Evolutionary conservation across 192 early-diverging fungal genomes (phyloP), one percentile per base, ranked within the genome.

Genomic region (Linnemannia exigua): DNA sequence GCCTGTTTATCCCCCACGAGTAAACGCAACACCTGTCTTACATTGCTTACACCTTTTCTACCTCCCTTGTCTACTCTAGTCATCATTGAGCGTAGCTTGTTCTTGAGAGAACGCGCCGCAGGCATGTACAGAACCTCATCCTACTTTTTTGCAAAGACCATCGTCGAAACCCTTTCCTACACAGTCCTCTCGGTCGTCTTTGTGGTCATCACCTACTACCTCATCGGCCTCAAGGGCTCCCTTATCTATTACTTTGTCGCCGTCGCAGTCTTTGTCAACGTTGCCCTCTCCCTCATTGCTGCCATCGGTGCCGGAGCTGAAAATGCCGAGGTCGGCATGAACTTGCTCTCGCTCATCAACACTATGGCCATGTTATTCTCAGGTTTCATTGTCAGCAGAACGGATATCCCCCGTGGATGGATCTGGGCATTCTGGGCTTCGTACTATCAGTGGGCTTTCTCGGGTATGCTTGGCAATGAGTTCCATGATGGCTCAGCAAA

Each of bases 351-450:
- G 47, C 90, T 98, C 38, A 70, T 97, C 36, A 94, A 94, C 33
- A 95, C 92, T 5, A 91, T 98, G 71, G 90, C 95, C 37, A 96
- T 98, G 86, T 87, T 98, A 36, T 98, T 97, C 90, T 90, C 89
- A 6, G 83, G 83, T 74, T 85, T 85, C 46, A 76, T 85, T 35
- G 83, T 85, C n/a, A 79, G 77, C 70, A 66, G 83, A 7, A 75
- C 68, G 1, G 83, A 85, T 54, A 79, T 85, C 51, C 83, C 83
- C 7, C 72, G 77, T 4, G 83, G 83, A 7, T 85, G 83, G 83
- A 85, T 85, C 61, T 85, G 83, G 83, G 83, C 83, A 14, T 85
- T 85, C 74, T 85, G 83, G 83, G 83, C 83, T 5, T 85, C 83
- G 19, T 85, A 85, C 28, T 85, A 85, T 67, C 83, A 85, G 28